Conservation (phyloP, 129 eudicot species). For the Tanacetum coccineum region DNA sequence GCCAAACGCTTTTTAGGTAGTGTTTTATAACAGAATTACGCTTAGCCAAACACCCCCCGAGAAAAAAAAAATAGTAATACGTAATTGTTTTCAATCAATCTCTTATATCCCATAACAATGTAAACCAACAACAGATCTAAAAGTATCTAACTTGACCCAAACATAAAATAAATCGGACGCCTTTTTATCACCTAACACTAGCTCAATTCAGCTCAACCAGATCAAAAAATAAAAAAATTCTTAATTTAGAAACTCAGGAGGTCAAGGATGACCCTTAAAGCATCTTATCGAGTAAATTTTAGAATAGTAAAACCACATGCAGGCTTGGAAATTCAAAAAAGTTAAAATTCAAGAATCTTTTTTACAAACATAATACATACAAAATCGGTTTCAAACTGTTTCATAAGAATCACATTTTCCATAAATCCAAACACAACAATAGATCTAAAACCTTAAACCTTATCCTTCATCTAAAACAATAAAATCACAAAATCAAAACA, state of each 20-base stretch:
- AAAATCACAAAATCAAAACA: not conserved
- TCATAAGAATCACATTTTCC: constrained; percentile 13
- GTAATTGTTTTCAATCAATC: too few species aligned
- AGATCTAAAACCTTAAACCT: constrained; percentile 24
- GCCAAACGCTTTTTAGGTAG: too few species aligned
- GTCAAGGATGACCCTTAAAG: not conserved
- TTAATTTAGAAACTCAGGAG: not conserved
- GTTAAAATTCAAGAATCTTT: not conserved
- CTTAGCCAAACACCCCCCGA: too few species aligned
- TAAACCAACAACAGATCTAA: constrained; percentile 8
- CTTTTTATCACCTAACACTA: not conserved
- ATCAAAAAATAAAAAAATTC: too few species aligned
- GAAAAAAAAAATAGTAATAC: too few species aligned
- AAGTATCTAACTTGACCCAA: constrained; percentile 6
- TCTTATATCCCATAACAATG: not conserved
- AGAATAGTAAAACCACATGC: not conserved
- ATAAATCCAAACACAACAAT: constrained; percentile 19
- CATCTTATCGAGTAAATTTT: constrained; percentile 5
- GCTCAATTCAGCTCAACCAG: constrained; percentile 16
- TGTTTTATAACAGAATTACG: too few species aligned
- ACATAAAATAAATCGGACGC: not conserved
- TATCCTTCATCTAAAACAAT: constrained; percentile 1
- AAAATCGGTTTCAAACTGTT: not conserved
- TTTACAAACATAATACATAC: constrained; percentile 22
- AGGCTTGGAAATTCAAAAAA: constrained; percentile 1